Evolutionary conservation across 1,284 basidiomycete genomes (phyloP).

Genomic region (Tylopilus sp.): DNA sequence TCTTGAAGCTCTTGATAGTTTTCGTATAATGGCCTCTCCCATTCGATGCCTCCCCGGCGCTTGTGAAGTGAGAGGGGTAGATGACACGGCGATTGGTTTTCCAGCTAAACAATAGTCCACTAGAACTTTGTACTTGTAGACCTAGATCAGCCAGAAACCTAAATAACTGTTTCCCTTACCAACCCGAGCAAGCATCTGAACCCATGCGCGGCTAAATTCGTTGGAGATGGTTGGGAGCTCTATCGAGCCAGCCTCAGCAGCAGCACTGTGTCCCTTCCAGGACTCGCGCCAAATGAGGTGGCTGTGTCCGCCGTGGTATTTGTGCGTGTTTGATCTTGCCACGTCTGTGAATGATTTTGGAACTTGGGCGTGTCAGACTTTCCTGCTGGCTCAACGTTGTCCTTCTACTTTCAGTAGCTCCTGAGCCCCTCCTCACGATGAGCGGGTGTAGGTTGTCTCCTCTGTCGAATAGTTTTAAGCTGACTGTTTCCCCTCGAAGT

Average conservation of each 20-base stretch:
- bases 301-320: constrained; percentile 27
- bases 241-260: no score
- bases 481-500: constrained; percentile 38
- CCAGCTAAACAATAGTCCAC: no score
- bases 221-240: no score
- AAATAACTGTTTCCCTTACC: no score
- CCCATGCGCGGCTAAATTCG: no score
- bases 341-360: constrained; percentile 26
- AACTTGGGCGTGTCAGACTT: constrained; percentile 15
- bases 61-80: not conserved
- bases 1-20: not conserved
- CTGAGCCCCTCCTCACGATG: constrained; percentile 29
- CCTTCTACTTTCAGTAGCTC: constrained; percentile 16
- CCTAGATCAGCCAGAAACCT: no score
- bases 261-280: no score
- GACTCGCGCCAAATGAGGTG: no score
- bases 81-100: not conserved
- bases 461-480: constrained; percentile 26
- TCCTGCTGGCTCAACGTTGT: constrained; percentile 19
- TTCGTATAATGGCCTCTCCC: not conserved
- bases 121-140: no score
- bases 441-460: constrained; percentile 37
- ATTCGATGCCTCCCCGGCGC: not conserved
- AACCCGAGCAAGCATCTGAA: no score
- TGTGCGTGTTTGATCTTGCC: constrained; percentile 32